A percentile compares a stretch with the other conserved stretches of the same genome.
These are phyloP conservation scores for Aureobasidium pullulans DNA, from an alignment of 2,329 filamentous ascomycete species.

Conservation along the genomic window DNA sequence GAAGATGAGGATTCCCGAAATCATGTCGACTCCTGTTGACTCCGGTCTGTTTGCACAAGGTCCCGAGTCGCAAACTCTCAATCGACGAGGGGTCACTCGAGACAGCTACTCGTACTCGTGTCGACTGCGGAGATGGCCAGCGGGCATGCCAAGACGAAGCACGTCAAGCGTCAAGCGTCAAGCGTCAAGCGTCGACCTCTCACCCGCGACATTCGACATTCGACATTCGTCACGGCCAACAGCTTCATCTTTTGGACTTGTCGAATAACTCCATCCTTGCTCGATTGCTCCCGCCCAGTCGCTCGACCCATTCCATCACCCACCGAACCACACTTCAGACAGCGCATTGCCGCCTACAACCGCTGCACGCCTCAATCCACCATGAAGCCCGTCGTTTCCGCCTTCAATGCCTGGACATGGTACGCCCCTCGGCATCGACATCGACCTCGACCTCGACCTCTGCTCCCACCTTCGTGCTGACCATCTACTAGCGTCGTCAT, in stretches of 20 bases:
- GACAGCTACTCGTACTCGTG: too few species aligned
- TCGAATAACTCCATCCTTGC: too few species aligned
- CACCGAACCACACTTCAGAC: not conserved
- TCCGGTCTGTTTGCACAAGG: not conserved
- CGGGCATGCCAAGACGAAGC: too few species aligned
- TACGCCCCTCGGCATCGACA: constrained; percentile 39
- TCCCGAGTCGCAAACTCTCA: too few species aligned
- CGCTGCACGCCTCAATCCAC: constrained; percentile 29
- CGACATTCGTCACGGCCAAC: too few species aligned
- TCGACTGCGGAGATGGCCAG: too few species aligned
- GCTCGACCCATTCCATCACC: not conserved
- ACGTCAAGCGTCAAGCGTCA: too few species aligned
- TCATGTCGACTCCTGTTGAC: constrained; percentile 54
- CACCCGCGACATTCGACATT: too few species aligned
- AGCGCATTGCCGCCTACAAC: not conserved
- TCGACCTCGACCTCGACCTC: too few species aligned
- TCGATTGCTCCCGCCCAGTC: not conserved
- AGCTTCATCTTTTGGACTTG: too few species aligned
- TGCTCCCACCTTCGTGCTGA: constrained; percentile 17
- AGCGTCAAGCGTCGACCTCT: too few species aligned
- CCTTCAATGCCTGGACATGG: constrained; percentile 94
- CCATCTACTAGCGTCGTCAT: constrained; percentile 56
- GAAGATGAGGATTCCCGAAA: constrained; percentile 95
- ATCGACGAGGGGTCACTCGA: not conserved
- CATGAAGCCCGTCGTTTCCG: constrained; percentile 93